Base-by-base conservation (phyloP, 2,329 filamentous ascomycete genomes). In the Cladosporium sp. region DNA sequence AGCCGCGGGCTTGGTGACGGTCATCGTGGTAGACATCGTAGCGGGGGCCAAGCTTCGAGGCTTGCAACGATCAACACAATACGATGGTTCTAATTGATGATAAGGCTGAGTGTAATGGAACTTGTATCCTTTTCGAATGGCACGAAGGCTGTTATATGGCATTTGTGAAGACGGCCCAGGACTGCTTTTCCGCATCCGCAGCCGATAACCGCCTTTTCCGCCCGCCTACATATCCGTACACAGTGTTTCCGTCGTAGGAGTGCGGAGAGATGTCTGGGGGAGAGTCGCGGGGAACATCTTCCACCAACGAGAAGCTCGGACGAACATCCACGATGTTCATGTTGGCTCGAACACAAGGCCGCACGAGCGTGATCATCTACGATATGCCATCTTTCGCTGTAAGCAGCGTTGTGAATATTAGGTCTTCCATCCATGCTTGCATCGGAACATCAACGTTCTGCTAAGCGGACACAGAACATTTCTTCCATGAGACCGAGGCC, bases 11-110 rank as follows among this genome's bases (percentile, higher is more conserved):
- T 57, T 64, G n/a, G 61, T 64, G 61, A 64, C 32, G 32, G 61
- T 64, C 61, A 47, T 64, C 8, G 51, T 64, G 18, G 61, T 55
- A 34, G 61, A 64, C 61, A 64, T 64, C 24, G n/a, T 57, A n/a
- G 61, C 15, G 44, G 12, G 14, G 59, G 26, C 28, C 57, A 26
- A 47, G 24, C 24, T 28, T 15, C 14, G 36, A 47, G 12, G 24
- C 41, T 30, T 47, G 41, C 10, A 47, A 47, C 41, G n/a, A 47
- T n/a, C n/a, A 47, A 21, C n/a, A 21, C 41, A 24, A 21, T 47
- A 21, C n/a, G 14, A 47, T 47, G 41, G 41, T n/a, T 21, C n/a
- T 21, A 10, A 24, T 21, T 24, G 41, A 59, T 59, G 36, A 26
- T n/a, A 38, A 28, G 28, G 41, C n/a, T 24, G n/a, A 24, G 41